Conservation (phyloP, 495 filamentous ascomycete species). For the Bombardia bombarda region DNA sequence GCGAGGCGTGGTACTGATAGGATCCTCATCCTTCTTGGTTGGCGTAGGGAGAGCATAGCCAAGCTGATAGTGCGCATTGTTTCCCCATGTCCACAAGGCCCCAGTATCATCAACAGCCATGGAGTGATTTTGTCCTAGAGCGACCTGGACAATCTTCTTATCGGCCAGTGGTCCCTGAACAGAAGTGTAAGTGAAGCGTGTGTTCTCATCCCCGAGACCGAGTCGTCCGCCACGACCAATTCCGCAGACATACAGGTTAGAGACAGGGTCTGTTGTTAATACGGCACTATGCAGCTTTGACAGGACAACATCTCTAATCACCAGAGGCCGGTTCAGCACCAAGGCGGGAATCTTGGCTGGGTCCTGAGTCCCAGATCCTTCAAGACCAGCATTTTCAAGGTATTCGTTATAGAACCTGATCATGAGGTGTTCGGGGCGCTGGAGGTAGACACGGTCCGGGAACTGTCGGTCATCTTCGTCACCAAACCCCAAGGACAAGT, state of each 20-base stretch:
- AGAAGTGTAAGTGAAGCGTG: conserved; percentile 73
- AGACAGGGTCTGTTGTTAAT: conserved; percentile 79
- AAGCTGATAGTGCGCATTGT: conserved; percentile 77
- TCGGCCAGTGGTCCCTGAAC: conserved; percentile 65
- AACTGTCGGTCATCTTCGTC: conserved; percentile 91
- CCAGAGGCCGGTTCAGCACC: conserved; percentile 58
- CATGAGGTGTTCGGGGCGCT: conserved; percentile 74
- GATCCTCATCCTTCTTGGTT: conserved; percentile 63
- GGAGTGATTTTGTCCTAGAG: conserved; percentile 85
- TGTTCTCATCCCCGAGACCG: conserved; percentile 82
- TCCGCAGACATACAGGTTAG: conserved; percentile 89
- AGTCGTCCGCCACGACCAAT: conserved; percentile 86
- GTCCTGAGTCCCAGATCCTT: conserved; percentile 23
- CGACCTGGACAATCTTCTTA: conserved; percentile 61
- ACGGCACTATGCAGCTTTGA: conserved; percentile 91
- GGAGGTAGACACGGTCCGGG: conserved; percentile 71
- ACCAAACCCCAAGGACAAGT: conserved; percentile 82
- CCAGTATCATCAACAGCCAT: conserved; percentile 75
- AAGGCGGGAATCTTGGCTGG: conserved; percentile 54
- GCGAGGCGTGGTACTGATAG: conserved; percentile 68
- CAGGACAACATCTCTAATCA: conserved; percentile 69
- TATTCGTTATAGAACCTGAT: conserved; percentile 58
- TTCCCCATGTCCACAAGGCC: conserved; percentile 88
- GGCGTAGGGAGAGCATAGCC: conserved; percentile 60
- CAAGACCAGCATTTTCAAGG: conserved; percentile 28